Evolutionary conservation across 139 green algal genomes (phyloP), one percentile per base, ranked within the genome.

Genomic region (Chlorella sp.): DNA sequence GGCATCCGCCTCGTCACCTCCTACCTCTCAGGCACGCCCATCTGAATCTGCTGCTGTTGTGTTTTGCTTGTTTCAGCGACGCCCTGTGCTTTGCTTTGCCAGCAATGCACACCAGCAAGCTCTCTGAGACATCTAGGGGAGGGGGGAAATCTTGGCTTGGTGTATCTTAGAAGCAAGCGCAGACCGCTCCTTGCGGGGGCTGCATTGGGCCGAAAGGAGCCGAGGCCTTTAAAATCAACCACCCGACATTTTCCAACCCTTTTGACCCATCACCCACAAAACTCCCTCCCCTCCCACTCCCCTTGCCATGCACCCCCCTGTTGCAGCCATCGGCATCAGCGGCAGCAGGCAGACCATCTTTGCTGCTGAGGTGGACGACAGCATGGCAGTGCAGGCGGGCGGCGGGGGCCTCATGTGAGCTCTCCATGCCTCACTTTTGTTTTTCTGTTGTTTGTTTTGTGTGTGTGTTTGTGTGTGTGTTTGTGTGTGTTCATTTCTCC

Each of bases 361-460:
- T 88, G 95, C 92, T 14, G 94, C 91, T 2, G 91, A 97, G 85
- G 93, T 98, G 32, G 94, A 98, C 69, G 94, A 96, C 22, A 88
- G 60, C 64, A 96, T 95, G 94, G 82, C 89, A 0, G 85, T 91
- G 0, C 53, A 39, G 32, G 85, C 84, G 2, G 94, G 60, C 32
- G 91, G 96, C 12, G 96, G 96, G 18, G 94, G 94, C 2, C 76
- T 96, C n/a, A 48, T 32, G 75, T 81, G 75, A 81, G 75, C 26
- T 26, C 21, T 78, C 48, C 9, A 9, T 57, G 71, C 71, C 3
- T 30, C 22, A 7, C 68, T 22, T 12, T 76, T 28, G 28, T 30
- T 76, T 28, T 3, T 12, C 68, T 36, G 5, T 76, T 36, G 5
- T 28, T 24, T 28, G n/a, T 76, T 3, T 12, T 37, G 24, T 36